phyloP scores from a whole-genome alignment of 2,329 filamentous ascomycete genomes.

The Arthrobotrys conoides region DNA sequence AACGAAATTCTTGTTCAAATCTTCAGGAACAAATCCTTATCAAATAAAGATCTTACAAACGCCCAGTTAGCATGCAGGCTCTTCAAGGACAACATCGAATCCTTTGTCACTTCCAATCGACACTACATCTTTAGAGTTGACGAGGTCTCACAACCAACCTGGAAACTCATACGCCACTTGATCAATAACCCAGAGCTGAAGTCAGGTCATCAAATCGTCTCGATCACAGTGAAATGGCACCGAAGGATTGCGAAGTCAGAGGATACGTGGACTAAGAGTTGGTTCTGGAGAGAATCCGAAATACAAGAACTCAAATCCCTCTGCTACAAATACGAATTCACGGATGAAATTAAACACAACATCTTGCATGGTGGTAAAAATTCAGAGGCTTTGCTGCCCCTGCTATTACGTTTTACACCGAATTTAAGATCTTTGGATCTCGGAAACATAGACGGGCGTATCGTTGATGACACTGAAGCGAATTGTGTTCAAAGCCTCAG shows the following conservation, averaged over 20 bases:
- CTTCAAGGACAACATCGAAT: conserved; percentile 18
- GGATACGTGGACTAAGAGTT: conserved; percentile 15
- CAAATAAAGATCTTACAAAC: conserved; percentile 16
- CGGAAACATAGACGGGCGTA: not conserved
- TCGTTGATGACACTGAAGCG: not conserved
- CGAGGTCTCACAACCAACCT: conserved; percentile 19
- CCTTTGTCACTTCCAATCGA: not conserved
- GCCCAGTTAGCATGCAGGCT: conserved; percentile 13
- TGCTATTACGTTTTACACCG: conserved; percentile 31
- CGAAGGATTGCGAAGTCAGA: not conserved
- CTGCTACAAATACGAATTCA: not conserved
- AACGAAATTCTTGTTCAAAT: conserved; percentile 23
- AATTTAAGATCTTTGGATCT: conserved; percentile 25
- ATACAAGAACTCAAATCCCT: not conserved
- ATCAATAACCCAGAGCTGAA: conserved; percentile 21
- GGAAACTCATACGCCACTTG: conserved; percentile 15
- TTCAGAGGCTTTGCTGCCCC: conserved; percentile 23
- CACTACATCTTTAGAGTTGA: conserved; percentile 41
- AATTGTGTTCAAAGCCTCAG: not conserved
- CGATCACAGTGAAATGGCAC: conserved; percentile 32
- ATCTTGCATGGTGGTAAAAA: conserved; percentile 12
- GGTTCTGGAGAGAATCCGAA: conserved; percentile 15
- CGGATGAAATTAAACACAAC: not conserved
- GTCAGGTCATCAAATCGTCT: conserved; percentile 1
- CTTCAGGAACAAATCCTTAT: conserved; percentile 2